phyloP scores from a whole-genome alignment of 2,329 filamentous ascomycete species.

The Plectosphaerella plurivora region DNA sequence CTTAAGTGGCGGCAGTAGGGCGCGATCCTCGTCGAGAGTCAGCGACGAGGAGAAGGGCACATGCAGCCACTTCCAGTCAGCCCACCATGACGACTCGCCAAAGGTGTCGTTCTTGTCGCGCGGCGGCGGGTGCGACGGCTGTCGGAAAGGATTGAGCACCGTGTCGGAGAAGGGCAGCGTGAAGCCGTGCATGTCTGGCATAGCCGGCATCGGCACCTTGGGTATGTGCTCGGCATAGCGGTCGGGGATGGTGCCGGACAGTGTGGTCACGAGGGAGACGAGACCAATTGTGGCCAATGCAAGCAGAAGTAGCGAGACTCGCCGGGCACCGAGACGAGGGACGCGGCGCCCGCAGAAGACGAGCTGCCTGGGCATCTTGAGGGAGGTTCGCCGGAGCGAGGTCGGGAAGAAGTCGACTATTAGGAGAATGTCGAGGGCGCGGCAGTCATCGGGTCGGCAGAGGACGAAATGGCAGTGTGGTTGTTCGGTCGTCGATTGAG shows the following conservation, averaged over 20 bases:
- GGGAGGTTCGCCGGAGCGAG: too few relatives aligned
- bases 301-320: slow-evolving; percentile 46
- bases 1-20: slow-evolving; percentile 73
- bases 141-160: slow-evolving; percentile 62
- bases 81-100: slow-evolving; percentile 79
- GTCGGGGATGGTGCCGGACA: slow-evolving; percentile 44
- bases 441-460: too few relatives aligned
- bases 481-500: too few relatives aligned
- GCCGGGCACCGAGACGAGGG: slow-evolving; percentile 46
- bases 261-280: slow-evolving; percentile 46
- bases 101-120: slow-evolving; percentile 74
- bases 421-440: too few relatives aligned
- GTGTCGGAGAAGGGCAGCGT: slow-evolving; percentile 42
- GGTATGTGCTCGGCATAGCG: slow-evolving; percentile 45
- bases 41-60: slow-evolving; percentile 78
- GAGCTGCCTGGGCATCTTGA: slow-evolving; percentile 23
- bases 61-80: slow-evolving; percentile 84
- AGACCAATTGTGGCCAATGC: slow-evolving; percentile 49
- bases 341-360: slow-evolving; percentile 42
- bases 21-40: slow-evolving; percentile 75
- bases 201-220: slow-evolving; percentile 26
- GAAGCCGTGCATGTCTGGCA: slow-evolving; percentile 30
- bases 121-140: slow-evolving; percentile 66
- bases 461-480: too few relatives aligned
- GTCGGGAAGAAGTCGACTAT: too few relatives aligned